Conservation (phyloP, 2,329 filamentous ascomycete species). For the Paecilomyces variotii region DNA sequence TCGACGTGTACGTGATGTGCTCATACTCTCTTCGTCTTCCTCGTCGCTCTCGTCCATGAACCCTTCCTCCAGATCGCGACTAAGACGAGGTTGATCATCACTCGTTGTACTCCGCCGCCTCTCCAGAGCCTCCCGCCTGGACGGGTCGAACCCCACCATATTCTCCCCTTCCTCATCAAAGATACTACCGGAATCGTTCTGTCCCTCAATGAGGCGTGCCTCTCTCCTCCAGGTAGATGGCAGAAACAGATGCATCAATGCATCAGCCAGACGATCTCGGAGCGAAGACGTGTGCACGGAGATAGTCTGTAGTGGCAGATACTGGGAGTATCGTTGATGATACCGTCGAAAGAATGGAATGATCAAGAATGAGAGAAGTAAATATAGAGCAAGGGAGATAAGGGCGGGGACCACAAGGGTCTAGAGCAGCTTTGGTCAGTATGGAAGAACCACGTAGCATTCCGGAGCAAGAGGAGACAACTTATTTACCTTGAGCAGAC, state of each 20-base stretch:
- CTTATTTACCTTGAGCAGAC: neutral
- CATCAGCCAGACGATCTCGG: constrained; percentile 37
- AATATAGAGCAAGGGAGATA: constrained; percentile 62
- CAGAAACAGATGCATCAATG: constrained; percentile 37
- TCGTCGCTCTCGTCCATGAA: constrained; percentile 68
- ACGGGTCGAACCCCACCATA: constrained; percentile 45
- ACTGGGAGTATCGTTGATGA: constrained; percentile 63
- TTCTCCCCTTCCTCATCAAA: constrained; percentile 60
- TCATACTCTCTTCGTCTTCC: constrained; percentile 27
- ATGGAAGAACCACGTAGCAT: constrained; percentile 11
- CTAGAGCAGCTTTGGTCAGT: constrained; percentile 32
- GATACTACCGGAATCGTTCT: constrained; percentile 49
- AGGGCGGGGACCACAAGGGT: constrained; percentile 62
- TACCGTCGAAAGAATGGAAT: constrained; percentile 63
- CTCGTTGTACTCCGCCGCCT: constrained; percentile 35
- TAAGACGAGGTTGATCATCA: constrained; percentile 51
- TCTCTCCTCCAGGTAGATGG: constrained; percentile 42
- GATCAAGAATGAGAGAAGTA: constrained; percentile 57
- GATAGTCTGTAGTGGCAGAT: constrained; percentile 58
- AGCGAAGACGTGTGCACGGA: constrained; percentile 47
- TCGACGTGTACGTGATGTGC: neutral
- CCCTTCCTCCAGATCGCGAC: constrained; percentile 69
- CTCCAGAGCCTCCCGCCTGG: constrained; percentile 36
- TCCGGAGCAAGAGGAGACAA: constrained; percentile 3
- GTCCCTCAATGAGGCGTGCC: constrained; percentile 19